Base-by-base conservation (phyloP, 2,329 filamentous ascomycete species). In the Tolypocladium paradoxum region DNA sequence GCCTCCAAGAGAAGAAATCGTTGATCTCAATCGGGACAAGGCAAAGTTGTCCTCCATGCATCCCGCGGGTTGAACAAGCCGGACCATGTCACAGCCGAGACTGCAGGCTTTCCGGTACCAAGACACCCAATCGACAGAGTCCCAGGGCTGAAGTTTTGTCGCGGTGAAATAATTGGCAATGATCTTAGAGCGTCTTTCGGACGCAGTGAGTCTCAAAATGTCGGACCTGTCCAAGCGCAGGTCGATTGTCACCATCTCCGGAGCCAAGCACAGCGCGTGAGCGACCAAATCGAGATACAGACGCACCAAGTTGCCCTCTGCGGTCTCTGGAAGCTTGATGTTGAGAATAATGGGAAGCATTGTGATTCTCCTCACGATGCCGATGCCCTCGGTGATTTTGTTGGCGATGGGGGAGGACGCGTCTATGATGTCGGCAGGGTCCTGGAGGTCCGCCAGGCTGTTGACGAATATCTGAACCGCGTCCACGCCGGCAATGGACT, bases 401-500 rank as follows among this genome's bases (percentile, higher is more conserved):
- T 72, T 71, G 2, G 73, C 73, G 31, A 76, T 64, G 51, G 65
- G 61, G 51, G 64, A 51, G 51, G 52, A 61, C 33, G 57, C 12
- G 38, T 59, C 38, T 50, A 52, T 6, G 52, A 55, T 37, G 55
- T 48, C 14, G 54, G 55, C 33, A 57, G 52, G 0, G 59, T 51
- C 20, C 57, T 58, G 31, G 57, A 62, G 56, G 4, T 63, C 56
- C 18, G 70, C 59, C 22, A 68, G 65, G 53, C 78, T 76, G 24
- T 49, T 46, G 35, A 85, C 69, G 16, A 78, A 73, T 4, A 87
- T 69, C 61, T 87, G 83, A 34, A 88, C 78, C 6, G 83, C 84
- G 64, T 88, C 85, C 3, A 77, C 79, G 4, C 82, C 84, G n/a
- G 77, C 77, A 55, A 86, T 83, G 22, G 85, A 67, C 29, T 82